Evolutionary conservation across 352 stramenopile species (phyloP), one percentile per base, ranked within the genome.

Genomic region (Aphanomyces euteiches): DNA sequence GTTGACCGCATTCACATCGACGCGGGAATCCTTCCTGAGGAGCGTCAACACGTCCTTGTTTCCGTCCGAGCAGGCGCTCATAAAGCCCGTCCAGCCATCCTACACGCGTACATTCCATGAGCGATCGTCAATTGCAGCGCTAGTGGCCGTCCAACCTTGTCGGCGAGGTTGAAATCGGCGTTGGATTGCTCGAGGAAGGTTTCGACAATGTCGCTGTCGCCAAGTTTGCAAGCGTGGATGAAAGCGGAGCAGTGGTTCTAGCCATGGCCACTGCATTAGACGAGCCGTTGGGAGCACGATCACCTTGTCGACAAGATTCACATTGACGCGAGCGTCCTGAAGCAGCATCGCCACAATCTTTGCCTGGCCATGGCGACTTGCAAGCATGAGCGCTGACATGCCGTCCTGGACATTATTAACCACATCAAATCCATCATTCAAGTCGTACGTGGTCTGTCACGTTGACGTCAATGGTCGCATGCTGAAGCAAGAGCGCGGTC

Each of bases 381-480:
- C 63, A 37, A 59, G 41, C 63, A 61, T 65, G 36, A 69, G 39
- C 36, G 63, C 47, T 39, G 63, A 59, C 50, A 58, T 47, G 15
- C 63, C 63, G 28, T 69, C 47, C 63, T 69, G 50, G 28, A 13
- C 15, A 28, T 17, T 6, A 12, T 38, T 10, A 17, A 59, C 10
- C 43, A 37, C 6, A 47, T 13, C 50, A 7, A 15, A 8, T 69
- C 5, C 10, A 1, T 5, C 10, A 4, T 5, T 10, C 15, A 34
- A 6, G 28, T 21, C 2, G 28, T 69, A 69, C 63, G 13, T 50
- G 15, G 38, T 69, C 47, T 41, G 63, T 13, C 3, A 69, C 1
- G 50, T 69, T 69, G 43, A 63, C 63, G 19, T 69, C 63, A 28
- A 69, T 19, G 19, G 34, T 7, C 17, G 13, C 28, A 47, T 69